These are phyloP conservation scores for Knufia fluminis DNA, from an alignment of 2,329 filamentous ascomycete genomes.

Conservation along the genomic window DNA sequence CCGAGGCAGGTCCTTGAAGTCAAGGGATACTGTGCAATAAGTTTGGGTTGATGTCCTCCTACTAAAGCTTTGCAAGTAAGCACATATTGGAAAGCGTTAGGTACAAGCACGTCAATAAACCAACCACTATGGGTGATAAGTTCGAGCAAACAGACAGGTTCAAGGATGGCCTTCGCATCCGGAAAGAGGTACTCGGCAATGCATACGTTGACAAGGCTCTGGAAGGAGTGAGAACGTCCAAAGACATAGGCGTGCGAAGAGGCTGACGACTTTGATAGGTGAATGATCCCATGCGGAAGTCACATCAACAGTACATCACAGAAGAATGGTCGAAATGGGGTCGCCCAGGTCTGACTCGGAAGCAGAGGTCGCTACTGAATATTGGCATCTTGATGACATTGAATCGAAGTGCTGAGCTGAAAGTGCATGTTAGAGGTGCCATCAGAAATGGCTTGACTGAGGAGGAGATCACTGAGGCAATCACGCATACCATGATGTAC, in stretches of 20 bases:
- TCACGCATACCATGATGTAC: constrained; percentile 29
- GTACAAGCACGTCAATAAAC: no score
- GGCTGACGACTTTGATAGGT: neutral
- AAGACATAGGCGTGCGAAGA: neutral
- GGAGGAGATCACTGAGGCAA: constrained; percentile 50
- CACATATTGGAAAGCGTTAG: no score
- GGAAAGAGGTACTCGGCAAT: constrained; percentile 52
- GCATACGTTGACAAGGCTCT: constrained; percentile 51
- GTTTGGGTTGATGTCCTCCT: no score
- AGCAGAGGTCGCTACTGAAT: constrained; percentile 54
- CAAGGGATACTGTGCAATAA: no score
- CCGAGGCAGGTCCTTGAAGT: no score
- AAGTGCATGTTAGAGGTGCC: constrained; percentile 53
- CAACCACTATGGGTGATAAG: constrained; percentile 13
- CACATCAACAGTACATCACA: constrained; percentile 33
- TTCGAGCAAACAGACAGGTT: constrained; percentile 46
- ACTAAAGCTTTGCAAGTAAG: no score
- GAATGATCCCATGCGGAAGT: constrained; percentile 6
- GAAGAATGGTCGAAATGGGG: constrained; percentile 60
- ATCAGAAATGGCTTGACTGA: constrained; percentile 54
- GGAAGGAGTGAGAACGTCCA: constrained; percentile 19
- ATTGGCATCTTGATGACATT: constrained; percentile 57
- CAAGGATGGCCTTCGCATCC: constrained; percentile 51
- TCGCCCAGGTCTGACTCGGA: constrained; percentile 51
- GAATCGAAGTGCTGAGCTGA: constrained; percentile 51